phyloP scores from a whole-genome alignment of 2,329 filamentous ascomycete species.

The Epichloe brachyelytri region DNA sequence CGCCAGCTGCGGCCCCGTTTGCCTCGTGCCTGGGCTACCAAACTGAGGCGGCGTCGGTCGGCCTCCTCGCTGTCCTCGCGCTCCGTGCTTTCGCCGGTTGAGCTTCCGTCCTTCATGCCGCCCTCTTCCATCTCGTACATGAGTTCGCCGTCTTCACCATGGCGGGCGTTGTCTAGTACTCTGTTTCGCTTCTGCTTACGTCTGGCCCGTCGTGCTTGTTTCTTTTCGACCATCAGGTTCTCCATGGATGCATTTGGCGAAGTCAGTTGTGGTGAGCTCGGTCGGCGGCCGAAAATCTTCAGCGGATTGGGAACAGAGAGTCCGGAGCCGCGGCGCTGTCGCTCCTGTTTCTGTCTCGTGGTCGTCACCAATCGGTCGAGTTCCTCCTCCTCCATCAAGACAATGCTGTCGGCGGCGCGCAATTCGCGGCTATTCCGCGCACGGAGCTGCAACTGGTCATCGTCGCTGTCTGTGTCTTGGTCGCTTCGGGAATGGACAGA shows the following conservation, averaged over 20 bases:
- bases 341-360: conserved; percentile 35
- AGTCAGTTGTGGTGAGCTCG: conserved; percentile 21
- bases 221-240: conserved; percentile 36
- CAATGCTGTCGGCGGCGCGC: conserved; percentile 53
- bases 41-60: conserved; percentile 38
- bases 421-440: conserved; percentile 59
- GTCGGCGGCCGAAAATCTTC: conserved; percentile 27
- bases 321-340: conserved; percentile 35
- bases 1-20: conserved; percentile 39
- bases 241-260: conserved; percentile 32
- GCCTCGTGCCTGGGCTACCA: conserved; percentile 32
- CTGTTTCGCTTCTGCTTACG: conserved; percentile 40
- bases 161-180: conserved; percentile 37
- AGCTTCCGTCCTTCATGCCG: conserved; percentile 52
- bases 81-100: conserved; percentile 48
- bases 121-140: conserved; percentile 91
- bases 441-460: conserved; percentile 53
- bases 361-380: conserved; percentile 46
- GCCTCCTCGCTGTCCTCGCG: conserved; percentile 46
- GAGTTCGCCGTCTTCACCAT: conserved; percentile 59
- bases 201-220: conserved; percentile 34
- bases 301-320: conserved; percentile 38
- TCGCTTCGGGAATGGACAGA: conserved; percentile 55
- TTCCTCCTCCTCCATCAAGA: conserved; percentile 67
- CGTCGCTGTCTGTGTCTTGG: conserved; percentile 65